These are phyloP conservation scores for Cladosporium sp. DNA, from an alignment of 2,329 filamentous ascomycete genomes.

Conservation along the genomic window DNA sequence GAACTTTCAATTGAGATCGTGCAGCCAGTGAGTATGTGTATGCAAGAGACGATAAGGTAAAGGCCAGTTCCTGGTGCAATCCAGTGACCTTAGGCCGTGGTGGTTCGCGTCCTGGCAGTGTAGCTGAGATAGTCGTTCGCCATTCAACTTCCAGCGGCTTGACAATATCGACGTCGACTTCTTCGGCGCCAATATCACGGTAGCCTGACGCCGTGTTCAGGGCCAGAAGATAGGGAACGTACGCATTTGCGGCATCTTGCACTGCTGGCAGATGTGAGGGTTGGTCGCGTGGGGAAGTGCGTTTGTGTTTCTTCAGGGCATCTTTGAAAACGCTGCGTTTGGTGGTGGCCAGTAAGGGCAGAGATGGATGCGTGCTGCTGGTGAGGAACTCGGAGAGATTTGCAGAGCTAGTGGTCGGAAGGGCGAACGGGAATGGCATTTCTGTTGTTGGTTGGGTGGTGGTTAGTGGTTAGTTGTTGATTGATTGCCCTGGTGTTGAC, in stretches of 20 bases:
- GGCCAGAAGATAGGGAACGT: slow-evolving; percentile 80
- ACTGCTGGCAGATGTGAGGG: slow-evolving; percentile 69
- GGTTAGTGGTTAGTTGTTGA: neutral
- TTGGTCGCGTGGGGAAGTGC: slow-evolving; percentile 71
- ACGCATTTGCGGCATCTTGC: slow-evolving; percentile 68
- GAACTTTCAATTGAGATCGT: slow-evolving; percentile 67
- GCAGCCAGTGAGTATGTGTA: slow-evolving; percentile 73
- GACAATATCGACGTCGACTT: slow-evolving; percentile 66
- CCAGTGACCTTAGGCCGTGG: slow-evolving; percentile 69
- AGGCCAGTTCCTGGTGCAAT: slow-evolving; percentile 80
- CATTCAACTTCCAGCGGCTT: slow-evolving; percentile 72
- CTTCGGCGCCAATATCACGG: slow-evolving; percentile 54
- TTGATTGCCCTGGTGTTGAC: neutral
- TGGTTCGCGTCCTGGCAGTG: slow-evolving; percentile 64
- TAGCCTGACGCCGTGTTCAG: slow-evolving; percentile 67
- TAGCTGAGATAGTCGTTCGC: slow-evolving; percentile 73
- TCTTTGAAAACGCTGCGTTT: slow-evolving; percentile 81
- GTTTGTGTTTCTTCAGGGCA: slow-evolving; percentile 84
- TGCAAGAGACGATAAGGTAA: slow-evolving; percentile 74
- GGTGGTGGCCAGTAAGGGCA: slow-evolving; percentile 79
- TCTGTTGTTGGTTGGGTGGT: slow-evolving; percentile 13
- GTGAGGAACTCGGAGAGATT: slow-evolving; percentile 75
- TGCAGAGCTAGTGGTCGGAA: slow-evolving; percentile 87
- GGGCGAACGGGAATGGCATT: slow-evolving; percentile 87
- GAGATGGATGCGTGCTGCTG: slow-evolving; percentile 82